A percentile compares a stretch with the other conserved stretches of the same genome.
phyloP scores from a whole-genome alignment of 2,329 filamentous ascomycete genomes.

The Hymenoscyphus fraxineus region DNA sequence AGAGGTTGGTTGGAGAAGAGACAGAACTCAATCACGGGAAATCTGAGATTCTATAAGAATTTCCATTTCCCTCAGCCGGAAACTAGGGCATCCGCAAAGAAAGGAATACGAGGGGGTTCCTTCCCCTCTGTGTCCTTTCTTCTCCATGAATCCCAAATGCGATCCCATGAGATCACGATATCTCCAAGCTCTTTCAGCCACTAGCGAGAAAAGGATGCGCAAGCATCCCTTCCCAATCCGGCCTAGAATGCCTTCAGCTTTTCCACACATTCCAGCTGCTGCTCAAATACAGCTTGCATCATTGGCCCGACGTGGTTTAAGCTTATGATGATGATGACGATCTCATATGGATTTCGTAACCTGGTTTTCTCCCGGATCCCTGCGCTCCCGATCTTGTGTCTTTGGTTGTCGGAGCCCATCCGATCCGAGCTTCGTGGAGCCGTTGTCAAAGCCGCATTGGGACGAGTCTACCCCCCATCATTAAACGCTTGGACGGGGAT shows the following conservation, averaged over 20 bases:
- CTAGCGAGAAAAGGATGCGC: not conserved
- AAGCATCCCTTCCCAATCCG: not conserved
- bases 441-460: constrained; percentile 2
- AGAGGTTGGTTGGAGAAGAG: not conserved
- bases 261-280: not conserved
- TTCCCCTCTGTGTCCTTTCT: not conserved
- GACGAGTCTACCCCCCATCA: not conserved
- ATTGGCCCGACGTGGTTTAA: not conserved
- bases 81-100: not conserved
- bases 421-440: not conserved
- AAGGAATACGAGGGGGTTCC: not conserved
- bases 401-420: not conserved
- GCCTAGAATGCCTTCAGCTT: not conserved
- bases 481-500: not conserved
- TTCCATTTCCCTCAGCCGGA: not conserved
- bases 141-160: not conserved
- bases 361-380: not conserved
- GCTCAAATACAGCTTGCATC: not conserved
- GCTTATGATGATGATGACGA: not conserved
- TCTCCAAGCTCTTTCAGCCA: not conserved
- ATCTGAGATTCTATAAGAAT: not conserved
- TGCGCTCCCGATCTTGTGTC: not conserved
- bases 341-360: not conserved
- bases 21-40: not conserved
- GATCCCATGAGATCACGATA: not conserved